Conservation (phyloP, 345 rosid species). For the Salix koriyanagi region DNA sequence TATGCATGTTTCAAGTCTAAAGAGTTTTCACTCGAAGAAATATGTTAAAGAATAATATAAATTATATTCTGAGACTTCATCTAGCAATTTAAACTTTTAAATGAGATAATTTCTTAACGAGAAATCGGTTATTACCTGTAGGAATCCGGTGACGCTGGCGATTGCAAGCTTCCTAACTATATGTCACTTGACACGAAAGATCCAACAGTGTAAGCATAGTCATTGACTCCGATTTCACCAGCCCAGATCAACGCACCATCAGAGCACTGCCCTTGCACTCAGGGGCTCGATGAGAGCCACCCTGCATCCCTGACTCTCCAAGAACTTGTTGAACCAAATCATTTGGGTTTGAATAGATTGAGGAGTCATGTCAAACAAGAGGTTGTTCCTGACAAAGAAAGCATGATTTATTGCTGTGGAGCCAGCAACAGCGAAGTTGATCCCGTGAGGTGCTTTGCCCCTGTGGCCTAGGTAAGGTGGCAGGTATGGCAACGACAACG, state of each 20-base stretch:
- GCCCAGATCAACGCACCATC: slow-evolving; percentile 75
- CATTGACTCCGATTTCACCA: slow-evolving; percentile 92
- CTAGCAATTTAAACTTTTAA: too few species aligned
- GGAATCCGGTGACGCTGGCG: slow-evolving; percentile 33
- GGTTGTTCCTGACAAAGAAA: slow-evolving; percentile 72
- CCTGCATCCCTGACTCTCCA: slow-evolving; percentile 50
- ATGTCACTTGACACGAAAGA: slow-evolving; percentile 51
- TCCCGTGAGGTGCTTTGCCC: slow-evolving; percentile 39
- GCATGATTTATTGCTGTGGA: slow-evolving; percentile 71
- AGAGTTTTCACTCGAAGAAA: too few species aligned
- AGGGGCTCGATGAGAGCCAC: slow-evolving; percentile 14
- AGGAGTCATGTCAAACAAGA: slow-evolving; percentile 62
- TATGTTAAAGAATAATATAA: too few species aligned
- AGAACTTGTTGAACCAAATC: slow-evolving; percentile 52
- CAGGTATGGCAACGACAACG: slow-evolving; percentile 60
- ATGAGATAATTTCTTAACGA: too few species aligned
- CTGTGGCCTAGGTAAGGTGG: slow-evolving; percentile 56
- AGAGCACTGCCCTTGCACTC: slow-evolving; percentile 39
- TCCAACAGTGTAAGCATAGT: slow-evolving; percentile 67
- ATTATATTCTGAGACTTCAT: rapidly evolving
- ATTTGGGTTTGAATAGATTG: slow-evolving; percentile 70
- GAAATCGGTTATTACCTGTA: slow-evolving; percentile 43
- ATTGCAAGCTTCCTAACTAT: slow-evolving; percentile 48
- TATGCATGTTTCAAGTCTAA: too few species aligned
- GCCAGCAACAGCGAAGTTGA: slow-evolving; percentile 92